Conservation (phyloP, 1,284 basidiomycete genomes). For the Trichosporon sp. region DNA sequence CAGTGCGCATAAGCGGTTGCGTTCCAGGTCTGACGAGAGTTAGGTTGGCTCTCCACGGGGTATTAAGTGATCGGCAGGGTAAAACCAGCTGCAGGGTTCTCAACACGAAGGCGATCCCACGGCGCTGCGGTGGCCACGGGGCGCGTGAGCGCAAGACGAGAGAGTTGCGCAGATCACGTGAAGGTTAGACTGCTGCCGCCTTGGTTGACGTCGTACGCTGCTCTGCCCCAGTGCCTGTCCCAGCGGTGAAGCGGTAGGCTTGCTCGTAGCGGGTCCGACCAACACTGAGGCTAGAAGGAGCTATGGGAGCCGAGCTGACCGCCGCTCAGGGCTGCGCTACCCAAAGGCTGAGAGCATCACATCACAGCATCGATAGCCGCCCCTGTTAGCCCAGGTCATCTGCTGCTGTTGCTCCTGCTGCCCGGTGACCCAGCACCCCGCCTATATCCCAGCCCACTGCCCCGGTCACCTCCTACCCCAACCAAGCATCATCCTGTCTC, state of each 20-base stretch:
- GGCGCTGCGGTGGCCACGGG: neutral
- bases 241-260: neutral
- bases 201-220: neutral
- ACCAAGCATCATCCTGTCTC: neutral
- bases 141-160: neutral
- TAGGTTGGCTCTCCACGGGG: constrained; percentile 9
- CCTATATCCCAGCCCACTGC: neutral
- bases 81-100: neutral
- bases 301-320: constrained; percentile 11
- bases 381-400: neutral
- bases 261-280: neutral
- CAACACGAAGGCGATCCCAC: constrained; percentile 4
- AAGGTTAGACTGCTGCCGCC: neutral
- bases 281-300: neutral
- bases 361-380: constrained; percentile 7
- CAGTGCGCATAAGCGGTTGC: neutral
- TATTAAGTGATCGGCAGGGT: constrained; percentile 12
- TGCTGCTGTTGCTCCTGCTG: neutral
- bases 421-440: neutral
- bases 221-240: neutral
- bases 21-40: constrained; percentile 6
- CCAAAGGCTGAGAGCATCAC: neutral
- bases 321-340: neutral
- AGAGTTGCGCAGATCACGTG: neutral
- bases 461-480: neutral